Conservation (phyloP, 2,329 filamentous ascomycete species). For the Beauveria sp. region DNA sequence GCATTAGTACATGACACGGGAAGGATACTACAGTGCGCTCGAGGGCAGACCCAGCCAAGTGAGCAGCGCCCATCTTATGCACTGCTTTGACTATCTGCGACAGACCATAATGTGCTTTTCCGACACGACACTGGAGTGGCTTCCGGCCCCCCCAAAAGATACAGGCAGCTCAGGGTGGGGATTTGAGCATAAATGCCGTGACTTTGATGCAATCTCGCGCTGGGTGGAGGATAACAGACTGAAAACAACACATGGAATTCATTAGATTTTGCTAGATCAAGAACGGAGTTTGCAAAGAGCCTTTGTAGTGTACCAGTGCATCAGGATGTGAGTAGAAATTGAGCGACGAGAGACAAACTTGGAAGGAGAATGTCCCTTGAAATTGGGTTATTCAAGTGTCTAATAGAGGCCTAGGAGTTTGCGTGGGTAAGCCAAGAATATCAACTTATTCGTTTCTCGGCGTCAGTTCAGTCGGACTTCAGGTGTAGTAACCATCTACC, state of each 20-base stretch:
- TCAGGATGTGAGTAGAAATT: too few species aligned
- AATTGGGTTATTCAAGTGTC: too few species aligned
- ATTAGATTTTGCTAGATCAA: background rate
- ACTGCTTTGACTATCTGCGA: conserved; percentile 41
- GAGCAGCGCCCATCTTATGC: conserved; percentile 32
- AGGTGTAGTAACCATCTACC: too few species aligned
- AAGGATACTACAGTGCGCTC: conserved; percentile 10
- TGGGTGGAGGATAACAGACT: conserved; percentile 13
- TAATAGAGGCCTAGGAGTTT: too few species aligned
- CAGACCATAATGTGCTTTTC: conserved; percentile 39
- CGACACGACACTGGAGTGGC: conserved; percentile 38
- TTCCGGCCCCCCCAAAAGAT: conserved; percentile 11
- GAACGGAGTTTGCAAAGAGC: accelerated
- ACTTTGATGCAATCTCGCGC: conserved; percentile 21
- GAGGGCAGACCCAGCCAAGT: conserved; percentile 12
- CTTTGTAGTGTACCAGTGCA: background rate
- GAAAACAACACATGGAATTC: background rate
- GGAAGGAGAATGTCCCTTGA: too few species aligned
- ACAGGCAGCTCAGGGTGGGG: conserved; percentile 14
- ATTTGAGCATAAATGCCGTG: conserved; percentile 18
- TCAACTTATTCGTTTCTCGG: too few species aligned
- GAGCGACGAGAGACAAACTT: too few species aligned
- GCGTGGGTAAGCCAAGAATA: too few species aligned
- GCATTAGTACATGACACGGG: conserved; percentile 11
- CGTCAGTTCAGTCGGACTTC: too few species aligned